A percentile compares a stretch with the other conserved stretches of the same genome.
Conservation (phyloP, 2,329 filamentous ascomycete genomes). For the Dactylonectria macrodidyma region DNA sequence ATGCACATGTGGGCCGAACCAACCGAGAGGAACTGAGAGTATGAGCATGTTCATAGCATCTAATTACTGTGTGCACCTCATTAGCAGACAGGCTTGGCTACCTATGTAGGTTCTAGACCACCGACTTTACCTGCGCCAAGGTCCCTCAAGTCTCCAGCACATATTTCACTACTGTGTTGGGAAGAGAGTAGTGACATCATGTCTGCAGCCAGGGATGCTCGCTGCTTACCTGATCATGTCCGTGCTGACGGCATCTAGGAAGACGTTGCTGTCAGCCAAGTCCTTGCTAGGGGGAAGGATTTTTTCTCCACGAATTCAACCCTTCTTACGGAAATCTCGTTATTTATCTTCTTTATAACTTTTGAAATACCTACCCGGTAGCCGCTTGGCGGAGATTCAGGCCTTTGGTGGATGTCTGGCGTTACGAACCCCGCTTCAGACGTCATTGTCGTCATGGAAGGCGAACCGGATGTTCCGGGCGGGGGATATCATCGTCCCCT, state of each 20-base stretch:
- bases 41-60: too few species aligned
- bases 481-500: too few species aligned
- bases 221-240: constrained; percentile 2
- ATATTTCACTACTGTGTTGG: too few species aligned
- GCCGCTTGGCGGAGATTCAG: too few species aligned
- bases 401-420: too few species aligned
- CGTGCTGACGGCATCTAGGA: background rate
- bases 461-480: too few species aligned
- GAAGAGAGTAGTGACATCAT: background rate
- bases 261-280: background rate
- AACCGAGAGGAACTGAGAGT: background rate
- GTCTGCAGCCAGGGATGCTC: background rate
- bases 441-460: too few species aligned
- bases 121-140: background rate
- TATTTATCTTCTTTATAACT: too few species aligned
- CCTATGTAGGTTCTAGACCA: background rate
- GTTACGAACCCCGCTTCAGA: too few species aligned
- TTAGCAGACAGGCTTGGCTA: constrained; percentile 1
- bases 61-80: background rate
- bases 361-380: too few species aligned
- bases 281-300: background rate
- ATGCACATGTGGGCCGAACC: background rate
- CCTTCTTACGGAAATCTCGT: too few species aligned
- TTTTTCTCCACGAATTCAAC: too few species aligned
- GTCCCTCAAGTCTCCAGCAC: background rate